Percentiles rank a stretch among this genome's conserved stretches.
Evolutionary conservation across 208 protist genomes (phyloP).

Genomic region (Trypanosoma cruzi): DNA sequence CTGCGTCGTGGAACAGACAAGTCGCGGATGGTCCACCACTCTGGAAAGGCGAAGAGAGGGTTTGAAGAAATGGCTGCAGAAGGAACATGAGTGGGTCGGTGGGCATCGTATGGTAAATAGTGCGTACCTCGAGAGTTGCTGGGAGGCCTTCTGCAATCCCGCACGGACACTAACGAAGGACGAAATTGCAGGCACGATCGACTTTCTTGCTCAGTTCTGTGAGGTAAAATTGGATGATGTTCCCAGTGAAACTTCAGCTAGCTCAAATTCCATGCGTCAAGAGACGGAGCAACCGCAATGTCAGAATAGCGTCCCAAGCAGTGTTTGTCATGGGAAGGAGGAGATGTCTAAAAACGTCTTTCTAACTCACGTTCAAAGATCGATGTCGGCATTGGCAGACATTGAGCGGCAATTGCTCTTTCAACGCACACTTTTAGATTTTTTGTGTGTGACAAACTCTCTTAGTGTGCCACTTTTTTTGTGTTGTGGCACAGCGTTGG

Average conservation of each 20-base stretch:
- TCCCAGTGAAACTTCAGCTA: not conserved
- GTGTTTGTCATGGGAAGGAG: not conserved
- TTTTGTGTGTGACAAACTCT: constrained; percentile 34
- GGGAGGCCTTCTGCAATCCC: constrained; percentile 30
- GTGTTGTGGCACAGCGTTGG: constrained; percentile 83
- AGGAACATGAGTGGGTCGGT: not conserved
- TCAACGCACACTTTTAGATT: constrained; percentile 63
- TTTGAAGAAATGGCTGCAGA: constrained; percentile 20
- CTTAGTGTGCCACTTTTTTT: constrained; percentile 74
- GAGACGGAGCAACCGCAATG: not conserved
- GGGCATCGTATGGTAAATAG: not conserved
- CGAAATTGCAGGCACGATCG: constrained; percentile 23
- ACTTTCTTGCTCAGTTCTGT: constrained; percentile 28
- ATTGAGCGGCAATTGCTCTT: constrained; percentile 59
- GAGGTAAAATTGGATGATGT: constrained; percentile 22
- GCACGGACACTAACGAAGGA: constrained; percentile 17
- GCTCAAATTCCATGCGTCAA: not conserved
- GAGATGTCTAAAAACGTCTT: constrained; percentile 23
- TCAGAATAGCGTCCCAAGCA: not conserved
- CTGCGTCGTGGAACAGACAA: not conserved
- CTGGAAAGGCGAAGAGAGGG: constrained; percentile 9
- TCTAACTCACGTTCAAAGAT: constrained; percentile 1
- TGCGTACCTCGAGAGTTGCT: constrained; percentile 14
- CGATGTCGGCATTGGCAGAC: not conserved
- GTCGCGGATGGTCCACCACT: not conserved